Percentiles rank a stretch among this genome's conserved stretches.
Evolutionary conservation across 371 early-diverging fungal species (phyloP).

Genomic region (Mortierella sp.): DNA sequence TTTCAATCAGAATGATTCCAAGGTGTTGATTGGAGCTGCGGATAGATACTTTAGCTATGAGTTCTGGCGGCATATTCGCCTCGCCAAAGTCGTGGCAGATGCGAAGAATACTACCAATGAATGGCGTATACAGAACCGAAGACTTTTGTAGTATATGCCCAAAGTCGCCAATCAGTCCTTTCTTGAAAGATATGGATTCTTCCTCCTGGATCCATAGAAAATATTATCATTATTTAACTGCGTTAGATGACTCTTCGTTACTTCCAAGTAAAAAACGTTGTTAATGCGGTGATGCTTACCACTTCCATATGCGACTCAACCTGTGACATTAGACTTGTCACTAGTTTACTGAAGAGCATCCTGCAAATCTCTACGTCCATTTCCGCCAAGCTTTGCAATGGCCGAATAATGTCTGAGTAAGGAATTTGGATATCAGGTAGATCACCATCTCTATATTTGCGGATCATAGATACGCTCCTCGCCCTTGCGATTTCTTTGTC

Average conservation of each 20-base stretch:
- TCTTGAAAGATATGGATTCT: slow-evolving; percentile 46
- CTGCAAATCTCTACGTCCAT: slow-evolving; percentile 77
- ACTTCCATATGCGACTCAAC: slow-evolving; percentile 44
- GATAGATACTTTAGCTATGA: slow-evolving; percentile 57
- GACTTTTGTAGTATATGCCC: slow-evolving; percentile 51
- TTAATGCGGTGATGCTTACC: slow-evolving; percentile 23
- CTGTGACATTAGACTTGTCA: slow-evolving; percentile 58
- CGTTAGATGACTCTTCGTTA: neutral
- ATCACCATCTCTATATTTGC: slow-evolving; percentile 80
- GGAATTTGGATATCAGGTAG: slow-evolving; percentile 84
- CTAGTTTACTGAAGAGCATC: slow-evolving; percentile 64
- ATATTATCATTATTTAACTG: slow-evolving; percentile 10
- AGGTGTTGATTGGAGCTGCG: slow-evolving; percentile 70
- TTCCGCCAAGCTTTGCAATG: slow-evolving; percentile 72
- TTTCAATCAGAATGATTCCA: slow-evolving; percentile 68
- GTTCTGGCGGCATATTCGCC: slow-evolving; percentile 40
- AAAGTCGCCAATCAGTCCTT: slow-evolving; percentile 53
- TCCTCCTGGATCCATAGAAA: slow-evolving; percentile 43
- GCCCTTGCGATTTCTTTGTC: slow-evolving; percentile 64
- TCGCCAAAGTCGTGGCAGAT: slow-evolving; percentile 65
- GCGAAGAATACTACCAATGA: slow-evolving; percentile 66
- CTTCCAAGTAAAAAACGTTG: neutral
- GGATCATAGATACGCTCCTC: slow-evolving; percentile 67
- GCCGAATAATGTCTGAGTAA: slow-evolving; percentile 71
- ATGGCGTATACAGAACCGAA: slow-evolving; percentile 60